A percentile compares a stretch with the other conserved stretches of the same genome.
Evolutionary conservation across 2,329 filamentous ascomycete species (phyloP).

Genomic region (Claviceps sp.): DNA sequence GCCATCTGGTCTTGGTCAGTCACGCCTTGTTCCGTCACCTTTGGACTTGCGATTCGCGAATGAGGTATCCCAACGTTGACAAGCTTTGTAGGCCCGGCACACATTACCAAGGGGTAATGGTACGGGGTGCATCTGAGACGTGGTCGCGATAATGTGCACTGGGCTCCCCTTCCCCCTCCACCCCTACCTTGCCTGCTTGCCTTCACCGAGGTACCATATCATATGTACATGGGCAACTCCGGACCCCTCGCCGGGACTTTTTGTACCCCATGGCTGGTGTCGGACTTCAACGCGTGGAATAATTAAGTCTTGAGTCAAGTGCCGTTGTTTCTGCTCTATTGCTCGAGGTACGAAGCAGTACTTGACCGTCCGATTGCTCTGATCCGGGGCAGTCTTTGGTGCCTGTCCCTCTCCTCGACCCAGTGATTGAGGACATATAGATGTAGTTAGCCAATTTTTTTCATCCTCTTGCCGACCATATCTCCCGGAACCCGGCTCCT

Average conservation of each 20-base stretch:
- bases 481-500: neutral
- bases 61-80: neutral
- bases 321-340: neutral
- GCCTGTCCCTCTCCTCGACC: neutral
- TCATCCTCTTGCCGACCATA: neutral
- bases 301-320: neutral
- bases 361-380: neutral
- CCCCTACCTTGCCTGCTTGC: neutral
- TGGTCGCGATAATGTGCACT: neutral
- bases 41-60: neutral
- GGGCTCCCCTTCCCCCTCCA: neutral
- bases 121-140: constrained; percentile 1
- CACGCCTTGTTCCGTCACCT: neutral
- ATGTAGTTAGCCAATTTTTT: neutral
- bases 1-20: neutral
- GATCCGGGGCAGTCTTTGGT: neutral
- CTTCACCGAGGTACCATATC: neutral
- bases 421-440: neutral
- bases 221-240: neutral
- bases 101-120: neutral
- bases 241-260: constrained; percentile 1
- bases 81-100: neutral
- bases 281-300: neutral
- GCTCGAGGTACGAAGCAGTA: neutral
- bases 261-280: neutral